Percentiles rank a stretch among this genome's conserved stretches.
phyloP scores from a whole-genome alignment of 177 flowering plant species.

The Tripterygium wilfordii region DNA sequence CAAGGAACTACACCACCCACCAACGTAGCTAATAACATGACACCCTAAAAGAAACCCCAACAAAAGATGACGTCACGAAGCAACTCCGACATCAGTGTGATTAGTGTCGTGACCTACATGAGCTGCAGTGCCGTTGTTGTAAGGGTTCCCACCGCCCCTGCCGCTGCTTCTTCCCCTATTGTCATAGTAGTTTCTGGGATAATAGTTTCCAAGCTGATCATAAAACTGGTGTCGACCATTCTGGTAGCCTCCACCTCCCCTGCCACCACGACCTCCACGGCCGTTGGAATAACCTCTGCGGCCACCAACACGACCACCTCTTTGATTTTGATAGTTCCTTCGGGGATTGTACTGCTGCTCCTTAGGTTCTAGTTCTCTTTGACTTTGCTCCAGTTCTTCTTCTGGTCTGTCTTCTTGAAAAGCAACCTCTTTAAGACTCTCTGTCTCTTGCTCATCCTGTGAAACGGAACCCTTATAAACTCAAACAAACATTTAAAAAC shows the following conservation, averaged over 20 bases:
- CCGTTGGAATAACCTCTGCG: slow-evolving; percentile 54
- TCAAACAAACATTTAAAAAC: not conserved
- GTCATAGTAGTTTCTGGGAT: slow-evolving; percentile 45
- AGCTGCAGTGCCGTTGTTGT: slow-evolving; percentile 19
- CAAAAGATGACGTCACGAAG: slow-evolving; percentile 14
- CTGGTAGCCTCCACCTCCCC: slow-evolving; percentile 53
- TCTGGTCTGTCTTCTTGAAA: slow-evolving; percentile 21
- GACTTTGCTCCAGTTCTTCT: slow-evolving; percentile 28
- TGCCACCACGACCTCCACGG: slow-evolving; percentile 48
- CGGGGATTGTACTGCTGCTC: slow-evolving; percentile 42
- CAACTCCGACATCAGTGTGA: slow-evolving; percentile 19
- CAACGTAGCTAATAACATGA: slow-evolving; percentile 7
- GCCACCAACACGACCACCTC: slow-evolving; percentile 61
- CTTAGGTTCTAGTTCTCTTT: slow-evolving; percentile 29
- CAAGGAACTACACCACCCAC: too few relatives aligned
- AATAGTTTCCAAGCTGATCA: slow-evolving; percentile 54
- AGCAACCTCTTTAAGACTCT: slow-evolving; percentile 22
- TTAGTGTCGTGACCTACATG: slow-evolving; percentile 19
- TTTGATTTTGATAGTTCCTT: slow-evolving; percentile 46
- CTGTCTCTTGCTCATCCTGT: slow-evolving; percentile 40
- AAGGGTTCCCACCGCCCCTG: slow-evolving; percentile 41
- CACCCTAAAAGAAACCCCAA: slow-evolving; percentile 4
- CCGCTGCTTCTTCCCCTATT: slow-evolving; percentile 52
- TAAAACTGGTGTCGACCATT: slow-evolving; percentile 60
- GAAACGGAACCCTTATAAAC: slow-evolving; percentile 1